A percentile compares a stretch with the other conserved stretches of the same genome.
These are phyloP conservation scores for Trichoderma breve DNA, from an alignment of 2,329 filamentous ascomycete species.

Conservation along the genomic window DNA sequence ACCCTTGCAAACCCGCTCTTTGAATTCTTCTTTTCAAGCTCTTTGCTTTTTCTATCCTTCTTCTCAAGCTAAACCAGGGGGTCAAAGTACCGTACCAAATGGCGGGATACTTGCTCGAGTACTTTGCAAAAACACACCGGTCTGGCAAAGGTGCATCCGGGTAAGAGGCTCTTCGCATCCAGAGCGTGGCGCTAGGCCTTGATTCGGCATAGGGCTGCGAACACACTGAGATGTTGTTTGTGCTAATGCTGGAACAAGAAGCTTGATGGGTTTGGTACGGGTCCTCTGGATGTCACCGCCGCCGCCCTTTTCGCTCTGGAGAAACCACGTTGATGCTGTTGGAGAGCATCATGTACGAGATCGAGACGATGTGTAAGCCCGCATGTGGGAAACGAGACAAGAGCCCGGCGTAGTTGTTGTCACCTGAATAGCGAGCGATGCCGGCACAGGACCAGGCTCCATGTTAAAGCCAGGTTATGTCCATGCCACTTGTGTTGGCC, in stretches of 20 bases:
- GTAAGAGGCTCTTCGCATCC: slow-evolving; percentile 12
- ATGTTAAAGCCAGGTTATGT: neutral
- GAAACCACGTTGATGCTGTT: neutral
- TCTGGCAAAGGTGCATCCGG: slow-evolving; percentile 10
- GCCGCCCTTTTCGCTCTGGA: neutral
- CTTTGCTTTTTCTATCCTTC: neutral
- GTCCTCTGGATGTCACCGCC: neutral
- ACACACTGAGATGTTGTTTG: neutral
- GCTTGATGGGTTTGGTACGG: neutral
- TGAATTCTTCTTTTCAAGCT: neutral
- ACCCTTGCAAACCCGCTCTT: slow-evolving; percentile 7
- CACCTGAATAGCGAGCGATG: slow-evolving; percentile 17
- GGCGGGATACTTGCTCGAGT: neutral
- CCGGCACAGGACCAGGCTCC: neutral
- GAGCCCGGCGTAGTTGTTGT: neutral
- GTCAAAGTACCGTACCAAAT: neutral
- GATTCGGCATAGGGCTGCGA: neutral
- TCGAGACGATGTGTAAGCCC: neutral
- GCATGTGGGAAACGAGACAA: neutral
- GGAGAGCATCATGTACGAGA: neutral
- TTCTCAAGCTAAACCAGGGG: neutral
- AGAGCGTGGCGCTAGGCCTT: slow-evolving; percentile 9
- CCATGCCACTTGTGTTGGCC: neutral
- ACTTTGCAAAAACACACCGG: neutral
- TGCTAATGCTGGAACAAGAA: slow-evolving; percentile 14